Percentiles rank a stretch among this genome's conserved stretches.
These are phyloP conservation scores for Alternaria brassicae DNA, from an alignment of 2,329 filamentous ascomycete species.

Conservation along the genomic window DNA sequence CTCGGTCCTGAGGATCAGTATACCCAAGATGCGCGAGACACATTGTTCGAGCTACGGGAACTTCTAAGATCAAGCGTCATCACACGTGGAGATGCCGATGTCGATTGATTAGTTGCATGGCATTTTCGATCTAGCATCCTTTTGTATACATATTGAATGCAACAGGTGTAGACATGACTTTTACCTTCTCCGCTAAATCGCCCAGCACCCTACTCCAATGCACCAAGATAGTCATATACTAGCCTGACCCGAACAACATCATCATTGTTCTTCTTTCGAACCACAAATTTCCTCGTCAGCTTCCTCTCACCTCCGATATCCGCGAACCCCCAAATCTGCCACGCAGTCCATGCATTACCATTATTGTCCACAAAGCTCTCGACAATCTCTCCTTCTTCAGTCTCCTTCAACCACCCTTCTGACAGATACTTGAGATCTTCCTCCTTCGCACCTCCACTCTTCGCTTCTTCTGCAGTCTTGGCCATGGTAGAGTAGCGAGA, in stretches of 20 bases:
- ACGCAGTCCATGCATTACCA: conserved; percentile 46
- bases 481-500: conserved; percentile 57
- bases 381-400: conserved; percentile 41
- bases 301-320: conserved; percentile 42
- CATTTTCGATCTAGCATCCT: too few species aligned
- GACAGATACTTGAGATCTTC: conserved; percentile 35
- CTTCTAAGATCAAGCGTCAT: too few species aligned
- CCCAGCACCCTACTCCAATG: conserved; percentile 18
- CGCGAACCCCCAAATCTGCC: conserved; percentile 46
- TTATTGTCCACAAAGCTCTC: conserved; percentile 47
- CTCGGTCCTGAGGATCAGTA: too few species aligned
- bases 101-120: too few species aligned
- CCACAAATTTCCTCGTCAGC: conserved; percentile 41
- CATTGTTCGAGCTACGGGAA: too few species aligned
- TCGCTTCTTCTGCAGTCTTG: conserved; percentile 30
- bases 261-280: conserved; percentile 42
- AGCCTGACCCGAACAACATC: conserved; percentile 39
- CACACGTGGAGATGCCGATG: too few species aligned
- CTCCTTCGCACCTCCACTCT: conserved; percentile 27
- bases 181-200: too few species aligned
- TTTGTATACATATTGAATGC: too few species aligned
- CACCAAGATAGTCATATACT: conserved; percentile 46
- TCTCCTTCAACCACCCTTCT: conserved; percentile 42
- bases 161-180: too few species aligned
- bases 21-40: too few species aligned